Conservation (phyloP, 2,329 filamentous ascomycete genomes). For the Aspergillus felis region DNA sequence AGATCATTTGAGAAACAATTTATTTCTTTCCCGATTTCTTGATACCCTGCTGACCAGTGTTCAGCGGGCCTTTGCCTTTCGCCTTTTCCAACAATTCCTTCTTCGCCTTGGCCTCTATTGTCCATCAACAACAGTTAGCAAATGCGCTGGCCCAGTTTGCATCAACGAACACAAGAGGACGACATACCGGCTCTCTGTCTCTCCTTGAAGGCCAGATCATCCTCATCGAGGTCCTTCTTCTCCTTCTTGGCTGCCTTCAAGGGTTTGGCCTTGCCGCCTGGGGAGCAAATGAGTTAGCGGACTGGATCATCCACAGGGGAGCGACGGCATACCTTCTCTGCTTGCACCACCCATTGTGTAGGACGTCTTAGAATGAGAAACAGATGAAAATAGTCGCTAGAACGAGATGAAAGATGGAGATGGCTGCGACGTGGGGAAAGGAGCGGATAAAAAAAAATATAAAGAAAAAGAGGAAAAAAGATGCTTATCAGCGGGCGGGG, state of each 20-base stretch:
- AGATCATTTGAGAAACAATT: conserved; percentile 16
- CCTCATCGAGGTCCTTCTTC: conserved; percentile 77
- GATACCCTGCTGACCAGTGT: conserved; percentile 80
- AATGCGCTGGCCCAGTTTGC: background rate
- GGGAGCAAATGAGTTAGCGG: conserved; percentile 15
- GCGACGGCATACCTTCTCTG: conserved; percentile 55
- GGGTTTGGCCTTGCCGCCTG: conserved; percentile 79
- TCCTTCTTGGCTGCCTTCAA: conserved; percentile 87
- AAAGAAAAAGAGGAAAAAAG: conserved; percentile 1
- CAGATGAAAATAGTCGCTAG: background rate
- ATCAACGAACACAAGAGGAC: background rate
- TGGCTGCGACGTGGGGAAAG: background rate
- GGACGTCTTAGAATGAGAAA: conserved; percentile 5
- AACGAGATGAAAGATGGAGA: background rate
- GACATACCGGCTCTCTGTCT: conserved; percentile 79
- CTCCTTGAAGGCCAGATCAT: conserved; percentile 75
- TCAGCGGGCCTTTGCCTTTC: conserved; percentile 83
- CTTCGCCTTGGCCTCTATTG: conserved; percentile 72
- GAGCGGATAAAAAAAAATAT: conserved; percentile 4
- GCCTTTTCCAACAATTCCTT: conserved; percentile 80
- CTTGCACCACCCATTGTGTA: conserved; percentile 61
- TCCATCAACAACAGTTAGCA: conserved; percentile 2
- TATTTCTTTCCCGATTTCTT: conserved; percentile 99
- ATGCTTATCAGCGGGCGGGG: conserved; percentile 13
- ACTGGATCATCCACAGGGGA: background rate